These are phyloP conservation scores for Amaranthus palmeri DNA, from an alignment of 148 eudicot species.

Conservation along the genomic window DNA sequence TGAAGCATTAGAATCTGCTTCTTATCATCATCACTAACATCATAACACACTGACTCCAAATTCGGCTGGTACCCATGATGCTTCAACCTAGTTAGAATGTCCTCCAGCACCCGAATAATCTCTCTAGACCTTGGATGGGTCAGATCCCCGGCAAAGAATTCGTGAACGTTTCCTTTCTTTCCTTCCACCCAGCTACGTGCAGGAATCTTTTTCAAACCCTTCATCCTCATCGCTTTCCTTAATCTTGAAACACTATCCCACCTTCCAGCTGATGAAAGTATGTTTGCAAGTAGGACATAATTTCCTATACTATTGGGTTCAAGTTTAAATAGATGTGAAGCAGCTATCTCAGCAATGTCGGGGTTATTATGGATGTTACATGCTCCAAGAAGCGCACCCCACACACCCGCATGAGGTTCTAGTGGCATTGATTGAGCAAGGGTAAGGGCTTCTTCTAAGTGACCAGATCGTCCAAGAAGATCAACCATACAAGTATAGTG, in stretches of 20 bases:
- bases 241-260: constrained; percentile 44
- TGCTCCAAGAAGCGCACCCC: constrained; percentile 71
- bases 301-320: constrained; percentile 51
- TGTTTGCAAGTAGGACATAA: constrained; percentile 50
- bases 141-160: constrained; percentile 53
- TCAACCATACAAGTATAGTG: constrained; percentile 64
- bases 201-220: constrained; percentile 48
- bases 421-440: constrained; percentile 41
- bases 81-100: constrained; percentile 29
- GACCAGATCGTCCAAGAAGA: constrained; percentile 56
- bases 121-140: constrained; percentile 40
- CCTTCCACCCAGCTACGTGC: constrained; percentile 59
- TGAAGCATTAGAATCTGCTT: constrained; percentile 42
- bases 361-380: constrained; percentile 59
- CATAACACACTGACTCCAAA: constrained; percentile 42
- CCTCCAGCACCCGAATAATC: constrained; percentile 32
- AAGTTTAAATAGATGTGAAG: constrained; percentile 43
- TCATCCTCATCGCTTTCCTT: constrained; percentile 34
- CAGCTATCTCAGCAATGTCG: constrained; percentile 60
- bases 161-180: constrained; percentile 42
- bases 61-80: constrained; percentile 37
- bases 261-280: constrained; percentile 44
- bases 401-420: constrained; percentile 50
- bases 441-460: constrained; percentile 49
- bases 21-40: constrained; percentile 49